Conservation (phyloP, 768 basidiomycete species). For the Lactarius hengduanensis region DNA sequence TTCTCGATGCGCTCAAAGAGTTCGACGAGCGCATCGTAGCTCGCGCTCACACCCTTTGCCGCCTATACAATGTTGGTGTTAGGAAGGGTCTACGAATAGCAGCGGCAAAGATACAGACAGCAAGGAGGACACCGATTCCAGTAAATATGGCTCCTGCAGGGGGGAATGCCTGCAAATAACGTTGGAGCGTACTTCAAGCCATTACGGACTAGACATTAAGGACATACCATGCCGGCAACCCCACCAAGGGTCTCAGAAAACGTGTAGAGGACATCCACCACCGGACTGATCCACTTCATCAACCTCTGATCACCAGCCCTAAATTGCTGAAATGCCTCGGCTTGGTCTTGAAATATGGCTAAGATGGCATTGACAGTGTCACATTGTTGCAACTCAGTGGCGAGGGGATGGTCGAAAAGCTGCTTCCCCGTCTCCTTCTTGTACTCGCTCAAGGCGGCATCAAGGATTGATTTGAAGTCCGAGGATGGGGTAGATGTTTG, state of each 20-base stretch:
- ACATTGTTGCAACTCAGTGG: too few relatives aligned
- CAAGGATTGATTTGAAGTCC: too few relatives aligned
- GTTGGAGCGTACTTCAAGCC: background rate
- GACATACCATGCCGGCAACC: background rate
- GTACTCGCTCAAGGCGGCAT: too few relatives aligned
- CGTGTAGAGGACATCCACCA: too few relatives aligned
- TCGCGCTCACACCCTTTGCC: background rate
- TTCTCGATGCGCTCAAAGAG: slow-evolving; percentile 1
- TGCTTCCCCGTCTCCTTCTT: slow-evolving; percentile 33
- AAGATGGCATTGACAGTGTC: background rate
- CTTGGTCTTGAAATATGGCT: background rate
- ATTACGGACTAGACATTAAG: background rate
- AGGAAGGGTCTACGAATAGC: background rate
- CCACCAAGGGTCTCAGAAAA: too few relatives aligned
- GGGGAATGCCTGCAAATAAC: background rate
- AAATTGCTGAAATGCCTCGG: slow-evolving; percentile 2
- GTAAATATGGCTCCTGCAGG: background rate
- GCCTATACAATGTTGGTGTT: background rate
- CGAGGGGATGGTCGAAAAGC: too few relatives aligned
- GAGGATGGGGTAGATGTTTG: too few relatives aligned
- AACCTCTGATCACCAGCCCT: too few relatives aligned
- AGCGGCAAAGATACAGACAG: background rate
- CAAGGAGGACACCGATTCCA: slow-evolving; percentile 10
- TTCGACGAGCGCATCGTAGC: slow-evolving; percentile 3
- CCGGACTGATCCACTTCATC: too few relatives aligned